These are phyloP conservation scores for Chara braunii DNA, from an alignment of 139 green algal species.

Conservation along the genomic window DNA sequence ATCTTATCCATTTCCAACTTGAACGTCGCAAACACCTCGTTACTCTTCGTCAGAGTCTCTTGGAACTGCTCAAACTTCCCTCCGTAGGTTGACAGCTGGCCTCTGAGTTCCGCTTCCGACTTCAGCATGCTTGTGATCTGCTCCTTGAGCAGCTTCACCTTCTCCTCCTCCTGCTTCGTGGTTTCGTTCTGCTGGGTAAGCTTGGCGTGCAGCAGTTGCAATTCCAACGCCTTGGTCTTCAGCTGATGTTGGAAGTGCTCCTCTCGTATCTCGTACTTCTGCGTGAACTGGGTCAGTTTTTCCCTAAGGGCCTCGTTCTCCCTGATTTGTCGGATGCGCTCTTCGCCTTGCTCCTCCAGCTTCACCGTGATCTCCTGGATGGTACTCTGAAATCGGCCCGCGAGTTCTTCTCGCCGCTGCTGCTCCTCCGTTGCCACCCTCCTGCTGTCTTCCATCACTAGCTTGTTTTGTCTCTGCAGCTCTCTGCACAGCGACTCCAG, in stretches of 20 bases:
- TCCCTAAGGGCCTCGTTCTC: constrained; percentile 38
- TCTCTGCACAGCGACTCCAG: constrained; percentile 34
- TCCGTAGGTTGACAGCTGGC: constrained; percentile 30
- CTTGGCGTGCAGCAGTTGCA: constrained; percentile 34
- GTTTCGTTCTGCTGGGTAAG: constrained; percentile 38
- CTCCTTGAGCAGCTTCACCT: constrained; percentile 17
- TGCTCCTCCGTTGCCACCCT: constrained; percentile 22
- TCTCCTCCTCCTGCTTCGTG: constrained; percentile 14
- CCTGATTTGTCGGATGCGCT: constrained; percentile 27
- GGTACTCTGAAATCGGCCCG: constrained; percentile 32
- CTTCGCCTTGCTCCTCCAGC: constrained; percentile 37
- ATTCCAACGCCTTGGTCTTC: constrained; percentile 29
- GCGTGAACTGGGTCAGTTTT: constrained; percentile 36
- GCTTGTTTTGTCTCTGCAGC: constrained; percentile 39
- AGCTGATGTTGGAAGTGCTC: constrained; percentile 41
- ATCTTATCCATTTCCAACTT: constrained; percentile 43
- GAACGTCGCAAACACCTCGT: constrained; percentile 38
- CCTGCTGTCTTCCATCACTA: constrained; percentile 34
- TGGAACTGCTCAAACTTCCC: constrained; percentile 44
- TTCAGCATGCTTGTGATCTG: constrained; percentile 22
- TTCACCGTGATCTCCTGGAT: constrained; percentile 41
- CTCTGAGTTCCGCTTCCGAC: constrained; percentile 23
- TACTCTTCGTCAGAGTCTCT: constrained; percentile 41
- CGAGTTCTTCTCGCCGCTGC: constrained; percentile 34
- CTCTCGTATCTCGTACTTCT: constrained; percentile 39